Conservation (phyloP, 805 yeast genomes). For the Candida mattraensis region DNA sequence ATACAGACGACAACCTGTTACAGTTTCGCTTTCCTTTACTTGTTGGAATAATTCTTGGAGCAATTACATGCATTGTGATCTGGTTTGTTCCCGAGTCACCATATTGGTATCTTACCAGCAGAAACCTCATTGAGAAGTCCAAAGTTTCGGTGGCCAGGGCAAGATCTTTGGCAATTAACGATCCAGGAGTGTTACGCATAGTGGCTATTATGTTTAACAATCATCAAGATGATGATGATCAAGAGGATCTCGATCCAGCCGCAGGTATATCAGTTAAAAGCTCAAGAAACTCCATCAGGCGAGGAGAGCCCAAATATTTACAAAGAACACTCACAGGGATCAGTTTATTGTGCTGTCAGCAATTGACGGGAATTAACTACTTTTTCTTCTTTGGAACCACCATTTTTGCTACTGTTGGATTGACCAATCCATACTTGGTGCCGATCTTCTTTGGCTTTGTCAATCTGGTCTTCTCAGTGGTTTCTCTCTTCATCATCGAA, state of each 20-base stretch:
- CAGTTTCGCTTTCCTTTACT: slow-evolving; percentile 28
- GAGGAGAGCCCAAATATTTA: slow-evolving; percentile 33
- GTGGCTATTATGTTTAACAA: slow-evolving; percentile 24
- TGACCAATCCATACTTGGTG: slow-evolving; percentile 53
- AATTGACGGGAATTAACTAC: slow-evolving; percentile 65
- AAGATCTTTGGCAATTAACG: slow-evolving; percentile 19
- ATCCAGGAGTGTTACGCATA: slow-evolving; percentile 21
- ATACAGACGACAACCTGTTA: slow-evolving; percentile 6
- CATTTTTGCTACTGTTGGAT: slow-evolving; percentile 51
- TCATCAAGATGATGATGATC: slow-evolving; percentile 8
- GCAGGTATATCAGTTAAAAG: slow-evolving; percentile 4
- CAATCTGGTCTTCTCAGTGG: slow-evolving; percentile 52
- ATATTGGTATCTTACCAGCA: slow-evolving; percentile 25
- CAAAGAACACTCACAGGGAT: slow-evolving; percentile 32
- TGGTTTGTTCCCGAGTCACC: slow-evolving; percentile 38
- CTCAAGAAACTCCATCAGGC: slow-evolving; percentile 16
- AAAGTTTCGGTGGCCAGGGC: slow-evolving; percentile 22
- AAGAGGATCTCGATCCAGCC: too few relatives aligned
- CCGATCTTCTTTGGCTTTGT: slow-evolving; percentile 56
- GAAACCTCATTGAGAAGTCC: slow-evolving; percentile 15
- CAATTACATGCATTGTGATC: slow-evolving; percentile 18
- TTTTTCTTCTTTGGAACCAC: slow-evolving; percentile 67
- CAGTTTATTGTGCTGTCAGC: slow-evolving; percentile 36
- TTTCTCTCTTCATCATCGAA: slow-evolving; percentile 49
- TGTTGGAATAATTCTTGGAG: slow-evolving; percentile 20